These are phyloP conservation scores for Trapa incisa DNA, from an alignment of 345 rosid species.

Conservation along the genomic window DNA sequence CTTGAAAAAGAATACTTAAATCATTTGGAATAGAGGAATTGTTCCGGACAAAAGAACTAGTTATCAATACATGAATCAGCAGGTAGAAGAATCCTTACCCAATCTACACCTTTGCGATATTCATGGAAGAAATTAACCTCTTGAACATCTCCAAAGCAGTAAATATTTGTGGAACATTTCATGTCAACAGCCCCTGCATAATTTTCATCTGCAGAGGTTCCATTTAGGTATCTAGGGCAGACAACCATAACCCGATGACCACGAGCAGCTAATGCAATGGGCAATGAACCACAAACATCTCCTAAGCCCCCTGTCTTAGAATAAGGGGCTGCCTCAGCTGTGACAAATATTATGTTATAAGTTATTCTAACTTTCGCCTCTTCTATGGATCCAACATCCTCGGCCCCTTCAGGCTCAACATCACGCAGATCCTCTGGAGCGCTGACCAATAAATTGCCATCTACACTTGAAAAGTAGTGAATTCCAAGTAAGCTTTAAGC, in stretches of 20 bases:
- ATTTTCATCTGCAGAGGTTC: constrained; percentile 42
- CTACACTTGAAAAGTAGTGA: constrained; percentile 19
- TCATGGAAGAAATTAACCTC: constrained; percentile 80
- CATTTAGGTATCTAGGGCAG: constrained; percentile 66
- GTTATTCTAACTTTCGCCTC: constrained; percentile 19
- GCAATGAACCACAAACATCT: constrained; percentile 97
- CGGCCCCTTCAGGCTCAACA: constrained; percentile 20
- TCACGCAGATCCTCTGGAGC: constrained; percentile 15
- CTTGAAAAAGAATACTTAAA: background rate
- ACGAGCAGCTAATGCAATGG: constrained; percentile 54
- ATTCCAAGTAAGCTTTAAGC: background rate
- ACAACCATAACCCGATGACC: constrained; percentile 97
- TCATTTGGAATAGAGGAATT: background rate
- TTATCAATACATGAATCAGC: background rate
- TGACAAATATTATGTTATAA: constrained; percentile 58
- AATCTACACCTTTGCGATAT: constrained; percentile 79
- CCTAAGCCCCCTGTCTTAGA: constrained; percentile 95
- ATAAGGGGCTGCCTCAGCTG: constrained; percentile 93
- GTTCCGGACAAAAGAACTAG: background rate
- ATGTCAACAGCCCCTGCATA: constrained; percentile 37
- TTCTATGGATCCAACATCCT: constrained; percentile 18
- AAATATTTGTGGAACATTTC: constrained; percentile 29
- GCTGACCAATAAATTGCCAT: constrained; percentile 14
- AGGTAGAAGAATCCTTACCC: constrained; percentile 39
- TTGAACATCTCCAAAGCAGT: constrained; percentile 71